Percentiles rank a stretch among this genome's conserved stretches.
Conservation (phyloP, 2,329 filamentous ascomycete genomes). For the Chrysoporthe puriensis region DNA sequence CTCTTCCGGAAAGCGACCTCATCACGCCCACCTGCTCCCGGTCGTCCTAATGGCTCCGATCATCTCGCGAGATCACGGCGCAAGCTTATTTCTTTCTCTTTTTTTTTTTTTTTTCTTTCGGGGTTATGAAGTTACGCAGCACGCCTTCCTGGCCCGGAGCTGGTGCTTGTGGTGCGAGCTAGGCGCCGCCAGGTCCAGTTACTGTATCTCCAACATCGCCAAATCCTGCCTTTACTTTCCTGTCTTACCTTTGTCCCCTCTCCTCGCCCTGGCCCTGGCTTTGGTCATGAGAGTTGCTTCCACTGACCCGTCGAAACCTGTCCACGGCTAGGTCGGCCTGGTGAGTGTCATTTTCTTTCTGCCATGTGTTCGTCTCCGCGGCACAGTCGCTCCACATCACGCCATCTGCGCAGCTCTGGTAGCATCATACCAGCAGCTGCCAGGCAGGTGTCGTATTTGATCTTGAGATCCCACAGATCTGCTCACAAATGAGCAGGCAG, state of each 20-base stretch:
- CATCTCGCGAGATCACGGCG: neutral
- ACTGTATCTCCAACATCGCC: neutral
- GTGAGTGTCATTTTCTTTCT: neutral
- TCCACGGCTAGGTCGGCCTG: neutral
- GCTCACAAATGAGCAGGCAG: neutral
- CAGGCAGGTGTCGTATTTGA: neutral
- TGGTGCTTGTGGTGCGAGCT: neutral
- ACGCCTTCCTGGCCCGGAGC: neutral
- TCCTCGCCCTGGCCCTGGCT: too few species aligned
- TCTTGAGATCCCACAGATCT: neutral
- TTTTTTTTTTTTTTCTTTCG: too few species aligned
- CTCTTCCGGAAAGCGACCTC: neutral
- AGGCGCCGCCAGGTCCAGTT: neutral
- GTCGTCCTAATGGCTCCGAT: neutral
- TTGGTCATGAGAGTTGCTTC: neutral
- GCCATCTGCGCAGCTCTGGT: neutral
- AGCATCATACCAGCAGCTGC: neutral
- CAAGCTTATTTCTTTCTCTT: neutral
- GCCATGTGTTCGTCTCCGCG: neutral
- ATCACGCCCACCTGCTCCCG: neutral
- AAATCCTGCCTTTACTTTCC: neutral
- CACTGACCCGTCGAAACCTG: neutral
- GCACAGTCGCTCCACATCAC: neutral
- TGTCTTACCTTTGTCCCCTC: neutral
- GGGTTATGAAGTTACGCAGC: neutral